Evolutionary conservation across 2,329 filamentous ascomycete genomes (phyloP).

Genomic region (Colletotrichum camelliae): DNA sequence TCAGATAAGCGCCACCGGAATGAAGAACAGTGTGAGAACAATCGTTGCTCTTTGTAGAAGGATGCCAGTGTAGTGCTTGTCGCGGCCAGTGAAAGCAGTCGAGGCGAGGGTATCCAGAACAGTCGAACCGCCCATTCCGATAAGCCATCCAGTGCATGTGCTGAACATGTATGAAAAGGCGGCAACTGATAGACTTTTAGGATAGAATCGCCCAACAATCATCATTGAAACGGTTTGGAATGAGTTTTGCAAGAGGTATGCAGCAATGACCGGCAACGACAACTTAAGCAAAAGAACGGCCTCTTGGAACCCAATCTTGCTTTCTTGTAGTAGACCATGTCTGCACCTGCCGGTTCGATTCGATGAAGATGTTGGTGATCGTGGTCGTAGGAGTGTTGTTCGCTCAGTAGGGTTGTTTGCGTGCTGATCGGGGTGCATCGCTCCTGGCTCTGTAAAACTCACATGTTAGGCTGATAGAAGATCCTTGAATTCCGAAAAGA

Average conservation of each 20-base stretch:
- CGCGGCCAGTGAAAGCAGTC: neutral
- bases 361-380: too few relatives aligned
- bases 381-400: too few relatives aligned
- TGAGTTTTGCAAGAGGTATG: neutral
- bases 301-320: too few relatives aligned
- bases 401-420: too few relatives aligned
- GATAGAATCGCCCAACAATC: neutral
- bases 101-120: neutral
- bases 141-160: neutral
- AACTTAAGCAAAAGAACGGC: neutral
- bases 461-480: too few relatives aligned
- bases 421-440: too few relatives aligned
- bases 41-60: neutral
- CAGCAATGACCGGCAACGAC: neutral
- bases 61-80: neutral
- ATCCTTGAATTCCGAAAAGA: too few relatives aligned
- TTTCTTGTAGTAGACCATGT: too few relatives aligned
- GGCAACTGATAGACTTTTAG: neutral
- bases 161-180: neutral
- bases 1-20: neutral
- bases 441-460: too few relatives aligned
- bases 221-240: neutral
- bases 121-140: neutral
- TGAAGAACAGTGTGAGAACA: neutral
- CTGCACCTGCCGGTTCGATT: too few relatives aligned